Evolutionary conservation across 2,329 filamentous ascomycete species (phyloP), one percentile per base, ranked within the genome.

Genomic region (Gaeumannomyces tritici): DNA sequence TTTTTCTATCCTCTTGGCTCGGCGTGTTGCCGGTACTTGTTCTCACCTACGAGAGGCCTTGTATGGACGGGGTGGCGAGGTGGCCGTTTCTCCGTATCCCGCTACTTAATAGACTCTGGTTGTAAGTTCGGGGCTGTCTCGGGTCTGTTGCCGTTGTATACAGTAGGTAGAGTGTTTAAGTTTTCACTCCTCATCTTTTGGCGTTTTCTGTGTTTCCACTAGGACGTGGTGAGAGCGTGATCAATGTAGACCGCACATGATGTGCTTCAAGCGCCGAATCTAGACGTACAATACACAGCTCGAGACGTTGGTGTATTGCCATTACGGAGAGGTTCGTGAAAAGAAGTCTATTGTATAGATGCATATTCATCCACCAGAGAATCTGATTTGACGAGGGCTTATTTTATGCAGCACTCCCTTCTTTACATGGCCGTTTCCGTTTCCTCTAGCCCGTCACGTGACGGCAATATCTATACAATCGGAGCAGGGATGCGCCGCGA

Each of bases 31-130:
- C n/a, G 35, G 42, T n/a, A 51, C n/a, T n/a, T 51, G 42, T 51
- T 21, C 8, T 51, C 21, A 51, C 18, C 42, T 51, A 51, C 18
- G n/a, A 51, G 42, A 18, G 42, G 42, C 42, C 42, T 51, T 51
- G 42, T 3, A 11, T 21, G n/a, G n/a, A 11, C 42, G n/a, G n/a
- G n/a, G 42, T n/a, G 42, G 18, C 21, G 21, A 13, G 42, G 42
- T n/a, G 42, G 42, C 21, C 9, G 13, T 21, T 51, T 42, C 59
- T 33, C 59, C 18, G 59, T 42, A 55, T 60, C 42, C 33, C 35
- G 3, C 18, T 35, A 33, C 59, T 61, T 61, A 61, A 61, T 61
- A 61, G 47, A 61, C 42, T 61, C 47, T 56, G 59, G 51, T 55
- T 60, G 55, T 24, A 60, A 24, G 26, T 27, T 60, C 26, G 28